Percentiles rank a stretch among this genome's conserved stretches.
Evolutionary conservation across 1,284 basidiomycete species (phyloP).

Genomic region (Ceratobasidium sp.): DNA sequence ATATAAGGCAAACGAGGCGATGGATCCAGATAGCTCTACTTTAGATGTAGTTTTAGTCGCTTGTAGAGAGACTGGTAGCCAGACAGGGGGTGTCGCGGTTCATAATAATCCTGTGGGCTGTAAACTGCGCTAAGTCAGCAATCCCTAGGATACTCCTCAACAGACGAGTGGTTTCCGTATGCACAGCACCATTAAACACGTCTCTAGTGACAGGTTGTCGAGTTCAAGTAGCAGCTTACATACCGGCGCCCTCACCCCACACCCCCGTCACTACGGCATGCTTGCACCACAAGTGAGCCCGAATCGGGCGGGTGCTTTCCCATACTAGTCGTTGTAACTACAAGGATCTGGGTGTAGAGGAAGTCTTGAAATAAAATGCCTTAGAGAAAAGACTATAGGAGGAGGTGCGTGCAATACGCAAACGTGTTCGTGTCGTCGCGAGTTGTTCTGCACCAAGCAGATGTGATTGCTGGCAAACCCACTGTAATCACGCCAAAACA

Average conservation of each 20-base stretch:
- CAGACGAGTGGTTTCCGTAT: no score
- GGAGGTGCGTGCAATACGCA: no score
- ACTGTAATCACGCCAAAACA: no score
- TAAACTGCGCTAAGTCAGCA: no score
- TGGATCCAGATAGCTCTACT: not conserved
- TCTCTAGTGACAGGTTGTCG: not conserved
- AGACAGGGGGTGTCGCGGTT: no score
- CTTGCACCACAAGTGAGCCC: conserved; percentile 5
- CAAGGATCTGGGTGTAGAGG: not conserved
- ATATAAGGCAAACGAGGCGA: not conserved
- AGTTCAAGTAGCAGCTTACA: conserved; percentile 5
- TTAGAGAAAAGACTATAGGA: not conserved
- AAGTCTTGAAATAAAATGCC: not conserved
- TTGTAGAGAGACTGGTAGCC: no score
- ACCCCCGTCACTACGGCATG: not conserved
- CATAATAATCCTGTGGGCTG: no score
- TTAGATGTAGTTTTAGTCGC: not conserved
- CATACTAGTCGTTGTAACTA: not conserved
- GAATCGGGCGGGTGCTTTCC: not conserved
- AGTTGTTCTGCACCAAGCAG: no score
- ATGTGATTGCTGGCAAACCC: no score
- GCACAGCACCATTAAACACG: conserved; percentile 2
- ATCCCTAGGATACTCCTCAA: no score
- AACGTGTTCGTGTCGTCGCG: no score
- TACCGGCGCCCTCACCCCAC: conserved; percentile 11